A percentile compares a stretch with the other conserved stretches of the same genome.
phyloP scores from a whole-genome alignment of 2,329 filamentous ascomycete genomes.

The Colletotrichum sp. region DNA sequence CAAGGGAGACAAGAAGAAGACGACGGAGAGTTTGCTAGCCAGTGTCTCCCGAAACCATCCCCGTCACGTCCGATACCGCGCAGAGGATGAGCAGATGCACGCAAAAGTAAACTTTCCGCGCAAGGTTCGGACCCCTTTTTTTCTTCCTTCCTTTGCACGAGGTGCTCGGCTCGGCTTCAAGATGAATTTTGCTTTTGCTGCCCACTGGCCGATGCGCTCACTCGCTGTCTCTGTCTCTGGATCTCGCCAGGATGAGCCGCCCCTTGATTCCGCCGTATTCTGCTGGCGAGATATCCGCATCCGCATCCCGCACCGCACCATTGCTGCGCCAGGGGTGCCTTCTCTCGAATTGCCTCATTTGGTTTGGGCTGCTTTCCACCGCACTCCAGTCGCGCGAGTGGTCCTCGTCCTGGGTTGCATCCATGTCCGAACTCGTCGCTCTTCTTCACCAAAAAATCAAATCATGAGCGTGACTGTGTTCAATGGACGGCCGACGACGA shows the following conservation, averaged over 20 bases:
- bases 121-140: neutral
- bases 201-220: neutral
- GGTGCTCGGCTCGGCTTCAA: neutral
- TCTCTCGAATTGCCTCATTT: conserved; percentile 14
- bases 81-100: neutral
- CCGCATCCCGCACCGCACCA: neutral
- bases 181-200: neutral
- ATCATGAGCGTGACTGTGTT: neutral
- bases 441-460: neutral
- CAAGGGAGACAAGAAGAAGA: neutral
- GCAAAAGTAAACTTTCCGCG: neutral
- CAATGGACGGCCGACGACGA: neutral
- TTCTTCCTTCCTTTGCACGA: neutral
- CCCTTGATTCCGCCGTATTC: neutral
- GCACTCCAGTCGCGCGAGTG: neutral
- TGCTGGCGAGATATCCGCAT: neutral
- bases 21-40: neutral
- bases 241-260: neutral
- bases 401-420: neutral
- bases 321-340: neutral
- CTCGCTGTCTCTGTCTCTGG: neutral
- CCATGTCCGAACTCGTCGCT: neutral
- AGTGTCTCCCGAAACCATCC: neutral
- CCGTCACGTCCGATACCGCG: neutral
- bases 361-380: neutral